Percentiles rank a stretch among this genome's conserved stretches.
These are phyloP conservation scores for Pythium periplocum DNA, from an alignment of 352 stramenopile genomes.

Conservation along the genomic window DNA sequence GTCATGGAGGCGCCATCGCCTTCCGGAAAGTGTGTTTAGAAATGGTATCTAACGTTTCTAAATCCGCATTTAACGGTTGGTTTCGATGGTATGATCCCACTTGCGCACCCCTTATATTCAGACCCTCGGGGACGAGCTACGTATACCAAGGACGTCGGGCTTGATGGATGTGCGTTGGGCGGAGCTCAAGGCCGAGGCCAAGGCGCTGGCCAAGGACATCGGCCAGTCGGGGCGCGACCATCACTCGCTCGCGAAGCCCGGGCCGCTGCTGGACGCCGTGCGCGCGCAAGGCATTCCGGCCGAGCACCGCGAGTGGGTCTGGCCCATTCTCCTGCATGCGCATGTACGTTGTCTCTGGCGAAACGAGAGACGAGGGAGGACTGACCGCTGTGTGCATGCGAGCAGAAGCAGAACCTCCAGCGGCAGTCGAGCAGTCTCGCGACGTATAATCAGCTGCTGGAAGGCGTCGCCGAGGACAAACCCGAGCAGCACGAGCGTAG, in stretches of 20 bases:
- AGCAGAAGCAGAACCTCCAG: constrained; percentile 53
- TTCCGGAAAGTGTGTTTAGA: too few relatives aligned
- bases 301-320: constrained; percentile 75
- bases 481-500: constrained; percentile 25
- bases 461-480: constrained; percentile 22
- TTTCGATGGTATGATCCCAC: too few relatives aligned
- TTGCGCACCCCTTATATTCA: too few relatives aligned
- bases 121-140: too few relatives aligned
- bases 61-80: too few relatives aligned
- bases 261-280: constrained; percentile 41
- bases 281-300: constrained; percentile 49
- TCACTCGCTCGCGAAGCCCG: constrained; percentile 49
- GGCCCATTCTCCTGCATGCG: constrained; percentile 65
- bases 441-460: constrained; percentile 52
- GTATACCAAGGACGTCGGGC: constrained; percentile 2
- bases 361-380: neutral
- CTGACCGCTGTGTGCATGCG: neutral
- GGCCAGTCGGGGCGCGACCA: constrained; percentile 58
- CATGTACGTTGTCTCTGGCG: constrained; percentile 18
- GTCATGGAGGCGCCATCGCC: too few relatives aligned
- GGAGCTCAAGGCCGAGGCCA: constrained; percentile 56
- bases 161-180: constrained; percentile 33
- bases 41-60: too few relatives aligned
- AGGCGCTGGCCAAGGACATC: constrained; percentile 44
- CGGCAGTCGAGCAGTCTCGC: constrained; percentile 35